These are phyloP conservation scores for Coemansia sp. DNA, from an alignment of 192 early-diverging fungal genomes.

Conservation along the genomic window DNA sequence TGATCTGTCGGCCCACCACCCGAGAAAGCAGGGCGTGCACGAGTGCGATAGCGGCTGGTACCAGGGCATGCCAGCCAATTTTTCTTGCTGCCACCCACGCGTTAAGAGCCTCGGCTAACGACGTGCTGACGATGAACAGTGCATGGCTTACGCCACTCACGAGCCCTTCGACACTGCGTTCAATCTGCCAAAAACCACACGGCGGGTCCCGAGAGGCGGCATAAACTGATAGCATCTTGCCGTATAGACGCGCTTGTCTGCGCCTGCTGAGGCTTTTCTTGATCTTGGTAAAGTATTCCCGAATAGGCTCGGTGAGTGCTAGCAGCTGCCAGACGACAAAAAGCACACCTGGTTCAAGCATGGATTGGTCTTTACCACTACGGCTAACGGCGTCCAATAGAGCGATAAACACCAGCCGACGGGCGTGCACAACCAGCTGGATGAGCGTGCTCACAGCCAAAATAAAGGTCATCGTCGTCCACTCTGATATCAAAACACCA, in stretches of 20 bases:
- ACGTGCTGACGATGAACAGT: background rate
- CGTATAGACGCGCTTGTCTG: background rate
- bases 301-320: background rate
- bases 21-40: background rate
- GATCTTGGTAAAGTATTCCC: background rate
- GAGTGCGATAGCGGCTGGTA: constrained; percentile 17
- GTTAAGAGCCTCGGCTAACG: constrained; percentile 11
- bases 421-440: background rate
- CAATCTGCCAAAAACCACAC: background rate
- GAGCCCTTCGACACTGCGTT: background rate
- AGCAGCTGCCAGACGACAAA: constrained; percentile 14
- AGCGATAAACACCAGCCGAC: constrained; percentile 5
- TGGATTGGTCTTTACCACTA: background rate
- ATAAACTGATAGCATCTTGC: constrained; percentile 4
- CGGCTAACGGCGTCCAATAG: background rate
- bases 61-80: constrained; percentile 30
- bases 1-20: background rate
- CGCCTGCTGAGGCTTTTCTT: background rate
- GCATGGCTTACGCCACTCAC: background rate
- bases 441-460: background rate
- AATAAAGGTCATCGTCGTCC: background rate
- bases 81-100: constrained; percentile 24
- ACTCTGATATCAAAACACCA: background rate
- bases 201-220: background rate
- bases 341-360: background rate